Conservation (phyloP, 257 asterid species). For the Vinca minor region DNA sequence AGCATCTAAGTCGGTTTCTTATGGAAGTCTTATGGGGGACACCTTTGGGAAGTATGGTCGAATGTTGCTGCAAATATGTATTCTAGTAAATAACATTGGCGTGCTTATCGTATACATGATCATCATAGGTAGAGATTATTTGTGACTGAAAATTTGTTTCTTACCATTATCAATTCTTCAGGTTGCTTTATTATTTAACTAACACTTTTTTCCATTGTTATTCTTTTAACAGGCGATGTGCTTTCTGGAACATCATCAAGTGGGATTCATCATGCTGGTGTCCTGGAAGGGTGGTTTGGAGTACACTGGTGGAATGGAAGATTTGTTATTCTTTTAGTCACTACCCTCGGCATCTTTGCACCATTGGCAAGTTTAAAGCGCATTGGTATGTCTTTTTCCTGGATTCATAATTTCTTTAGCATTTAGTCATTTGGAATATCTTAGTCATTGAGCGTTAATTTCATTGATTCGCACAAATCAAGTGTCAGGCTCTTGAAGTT, state of each 20-base stretch:
- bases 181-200: background rate
- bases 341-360: conserved; percentile 70
- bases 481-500: too few relatives aligned
- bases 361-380: conserved; percentile 94
- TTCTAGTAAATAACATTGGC: conserved; percentile 76
- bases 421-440: too few relatives aligned
- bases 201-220: conserved; percentile 7
- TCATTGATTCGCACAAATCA: too few relatives aligned
- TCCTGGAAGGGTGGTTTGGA: conserved; percentile 94
- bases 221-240: conserved; percentile 60
- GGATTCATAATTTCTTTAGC: too few relatives aligned
- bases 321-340: conserved; percentile 54
- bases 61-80: conserved; percentile 73
- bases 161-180: conserved; percentile 1
- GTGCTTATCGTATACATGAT: conserved; percentile 97
- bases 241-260: conserved; percentile 84
- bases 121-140: conserved; percentile 61
- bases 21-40: conserved; percentile 87
- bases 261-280: conserved; percentile 93
- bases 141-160: background rate
- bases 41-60: conserved; percentile 84
- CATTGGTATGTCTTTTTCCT: conserved; percentile 63
- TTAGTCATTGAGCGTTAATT: too few relatives aligned
- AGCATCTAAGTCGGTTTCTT: conserved; percentile 56
- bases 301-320: conserved; percentile 90